phyloP scores from a whole-genome alignment of 164 flowering plant genomes.

The Liquidambar formosana region DNA sequence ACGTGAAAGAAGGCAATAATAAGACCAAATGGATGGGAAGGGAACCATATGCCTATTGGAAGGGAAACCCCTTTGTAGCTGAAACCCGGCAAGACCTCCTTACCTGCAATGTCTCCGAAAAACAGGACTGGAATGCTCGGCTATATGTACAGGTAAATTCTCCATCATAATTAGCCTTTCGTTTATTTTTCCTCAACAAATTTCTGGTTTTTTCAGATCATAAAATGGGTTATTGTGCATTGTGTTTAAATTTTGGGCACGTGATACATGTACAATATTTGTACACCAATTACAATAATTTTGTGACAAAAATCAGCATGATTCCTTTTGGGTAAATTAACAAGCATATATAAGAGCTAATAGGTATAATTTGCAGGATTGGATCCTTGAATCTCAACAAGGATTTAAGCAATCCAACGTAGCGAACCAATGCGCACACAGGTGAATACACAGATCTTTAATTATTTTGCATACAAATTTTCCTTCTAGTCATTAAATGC shows the following conservation, averaged over 20 bases:
- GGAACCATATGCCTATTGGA: slow-evolving; percentile 24
- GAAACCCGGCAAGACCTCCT: slow-evolving; percentile 12
- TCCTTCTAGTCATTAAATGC: too few relatives aligned
- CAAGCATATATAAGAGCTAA: too few relatives aligned
- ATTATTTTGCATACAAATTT: not conserved
- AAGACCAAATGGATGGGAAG: slow-evolving; percentile 12
- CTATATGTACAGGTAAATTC: slow-evolving; percentile 8
- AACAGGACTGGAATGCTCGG: slow-evolving; percentile 16
- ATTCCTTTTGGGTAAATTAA: too few relatives aligned
- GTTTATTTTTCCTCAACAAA: not conserved
- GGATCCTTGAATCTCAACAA: slow-evolving; percentile 9
- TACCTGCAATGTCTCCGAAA: slow-evolving; percentile 14
- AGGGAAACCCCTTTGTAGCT: slow-evolving; percentile 9
- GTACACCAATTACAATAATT: too few relatives aligned
- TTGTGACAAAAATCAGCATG: too few relatives aligned
- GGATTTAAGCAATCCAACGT: slow-evolving; percentile 21
- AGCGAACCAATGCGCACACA: slow-evolving; percentile 23
- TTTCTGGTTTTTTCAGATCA: not conserved
- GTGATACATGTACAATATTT: too few relatives aligned
- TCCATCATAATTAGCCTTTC: not conserved
- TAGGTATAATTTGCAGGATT: slow-evolving; percentile 9
- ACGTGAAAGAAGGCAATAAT: slow-evolving; percentile 19
- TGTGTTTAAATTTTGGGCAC: too few relatives aligned
- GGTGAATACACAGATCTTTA: not conserved
- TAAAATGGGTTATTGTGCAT: too few relatives aligned